Conservation (phyloP, 192 early-diverging fungal genomes). For the Piromyces finnis region DNA sequence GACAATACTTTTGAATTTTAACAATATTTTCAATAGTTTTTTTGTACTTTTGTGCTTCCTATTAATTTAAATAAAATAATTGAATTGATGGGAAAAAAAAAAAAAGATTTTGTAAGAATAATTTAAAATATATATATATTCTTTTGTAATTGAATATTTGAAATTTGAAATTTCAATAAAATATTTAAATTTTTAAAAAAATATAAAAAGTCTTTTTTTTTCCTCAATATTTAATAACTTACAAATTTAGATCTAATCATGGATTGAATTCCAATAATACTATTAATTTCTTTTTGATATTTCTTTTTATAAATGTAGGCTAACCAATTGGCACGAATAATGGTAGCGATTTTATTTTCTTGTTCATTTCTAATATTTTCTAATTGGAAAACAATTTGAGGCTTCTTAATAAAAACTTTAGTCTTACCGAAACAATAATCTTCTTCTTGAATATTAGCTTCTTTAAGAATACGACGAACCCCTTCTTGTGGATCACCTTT, state of each 20-base stretch:
- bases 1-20: background rate
- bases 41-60: background rate
- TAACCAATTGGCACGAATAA: background rate
- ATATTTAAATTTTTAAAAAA: no score
- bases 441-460: slow-evolving; percentile 58
- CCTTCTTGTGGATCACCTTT: slow-evolving; percentile 53
- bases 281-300: background rate
- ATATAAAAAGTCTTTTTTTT: no score
- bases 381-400: slow-evolving; percentile 39
- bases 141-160: no score
- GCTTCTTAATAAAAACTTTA: slow-evolving; percentile 90
- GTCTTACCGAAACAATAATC: slow-evolving; percentile 92
- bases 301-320: background rate
- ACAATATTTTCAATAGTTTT: background rate
- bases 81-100: no score
- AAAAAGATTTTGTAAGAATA: no score
- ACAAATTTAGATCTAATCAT: background rate
- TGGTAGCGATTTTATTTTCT: background rate
- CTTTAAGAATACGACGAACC: slow-evolving; percentile 62
- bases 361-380: background rate
- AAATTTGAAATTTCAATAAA: no score
- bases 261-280: background rate
- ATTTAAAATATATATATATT: no score
- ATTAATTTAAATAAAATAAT: no score
- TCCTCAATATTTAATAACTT: background rate